These are phyloP conservation scores for Curvularia spicifera DNA, from an alignment of 2,329 filamentous ascomycete genomes.

Conservation along the genomic window DNA sequence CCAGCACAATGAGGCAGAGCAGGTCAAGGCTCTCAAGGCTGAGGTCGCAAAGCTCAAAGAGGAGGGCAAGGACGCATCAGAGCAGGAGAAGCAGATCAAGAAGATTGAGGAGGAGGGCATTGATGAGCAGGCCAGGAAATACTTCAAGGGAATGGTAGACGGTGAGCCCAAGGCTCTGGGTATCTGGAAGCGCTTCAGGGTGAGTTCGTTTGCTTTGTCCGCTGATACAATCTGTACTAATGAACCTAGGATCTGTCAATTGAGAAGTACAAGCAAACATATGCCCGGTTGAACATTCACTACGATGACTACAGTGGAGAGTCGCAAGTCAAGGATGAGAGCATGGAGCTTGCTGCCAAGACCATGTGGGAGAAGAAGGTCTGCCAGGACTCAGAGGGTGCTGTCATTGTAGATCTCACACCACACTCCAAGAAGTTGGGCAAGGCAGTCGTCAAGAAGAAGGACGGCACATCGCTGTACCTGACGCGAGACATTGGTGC, in stretches of 20 bases:
- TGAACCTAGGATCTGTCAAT: constrained; percentile 62
- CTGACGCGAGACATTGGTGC: constrained; percentile 73
- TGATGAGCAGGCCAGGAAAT: constrained; percentile 76
- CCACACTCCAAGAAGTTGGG: constrained; percentile 74
- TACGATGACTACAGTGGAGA: constrained; percentile 74
- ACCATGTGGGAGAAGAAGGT: constrained; percentile 66
- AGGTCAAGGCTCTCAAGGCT: constrained; percentile 64
- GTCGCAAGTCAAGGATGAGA: constrained; percentile 68
- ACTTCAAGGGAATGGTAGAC: constrained; percentile 73
- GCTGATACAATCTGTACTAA: constrained; percentile 12
- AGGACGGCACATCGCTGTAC: constrained; percentile 72
- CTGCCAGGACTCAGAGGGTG: constrained; percentile 69
- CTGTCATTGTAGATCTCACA: constrained; percentile 71
- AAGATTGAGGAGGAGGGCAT: constrained; percentile 49
- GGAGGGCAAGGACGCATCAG: constrained; percentile 52
- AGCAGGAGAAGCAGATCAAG: constrained; percentile 51
- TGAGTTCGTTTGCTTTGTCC: constrained; percentile 6
- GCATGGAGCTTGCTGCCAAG: constrained; percentile 66
- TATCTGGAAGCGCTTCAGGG: constrained; percentile 68
- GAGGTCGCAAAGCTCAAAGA: constrained; percentile 46
- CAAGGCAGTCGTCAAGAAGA: constrained; percentile 69
- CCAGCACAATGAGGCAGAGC: constrained; percentile 68
- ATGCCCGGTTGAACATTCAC: constrained; percentile 68
- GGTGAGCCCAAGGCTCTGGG: constrained; percentile 64
- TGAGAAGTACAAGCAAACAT: constrained; percentile 68